Conservation (phyloP, 768 basidiomycete species). For the Rhizopogon roseolus region DNA sequence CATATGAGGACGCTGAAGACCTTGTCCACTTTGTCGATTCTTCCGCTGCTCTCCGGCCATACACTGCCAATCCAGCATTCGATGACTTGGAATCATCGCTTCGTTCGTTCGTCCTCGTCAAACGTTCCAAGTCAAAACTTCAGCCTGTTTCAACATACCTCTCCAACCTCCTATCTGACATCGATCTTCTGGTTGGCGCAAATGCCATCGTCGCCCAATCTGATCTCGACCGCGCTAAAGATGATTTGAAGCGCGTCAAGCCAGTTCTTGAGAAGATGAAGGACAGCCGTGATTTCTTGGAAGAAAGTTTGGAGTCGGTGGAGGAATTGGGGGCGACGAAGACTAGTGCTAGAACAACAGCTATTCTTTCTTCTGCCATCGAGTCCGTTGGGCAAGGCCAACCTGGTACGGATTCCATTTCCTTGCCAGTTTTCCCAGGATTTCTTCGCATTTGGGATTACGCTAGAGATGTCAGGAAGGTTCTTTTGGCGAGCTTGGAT, state of each 20-base stretch:
- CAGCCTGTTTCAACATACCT: constrained; percentile 92
- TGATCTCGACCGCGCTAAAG: constrained; percentile 69
- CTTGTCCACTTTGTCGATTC: constrained; percentile 99
- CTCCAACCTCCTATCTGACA: constrained; percentile 81
- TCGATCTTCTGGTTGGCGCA: constrained; percentile 80
- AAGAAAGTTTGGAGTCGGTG: constrained; percentile 69
- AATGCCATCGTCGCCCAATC: constrained; percentile 83
- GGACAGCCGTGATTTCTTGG: constrained; percentile 63
- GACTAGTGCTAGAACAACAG: constrained; percentile 50
- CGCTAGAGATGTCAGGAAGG: constrained; percentile 69
- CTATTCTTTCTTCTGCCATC: constrained; percentile 60
- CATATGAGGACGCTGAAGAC: constrained; percentile 86
- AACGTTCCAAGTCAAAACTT: constrained; percentile 94
- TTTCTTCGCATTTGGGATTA: constrained; percentile 83
- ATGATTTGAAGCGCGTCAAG: constrained; percentile 60
- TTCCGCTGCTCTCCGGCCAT: constrained; percentile 63
- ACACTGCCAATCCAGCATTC: constrained; percentile 65
- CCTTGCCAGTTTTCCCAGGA: constrained; percentile 81
- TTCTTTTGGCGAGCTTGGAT: constrained; percentile 79
- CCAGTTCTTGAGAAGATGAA: constrained; percentile 91
- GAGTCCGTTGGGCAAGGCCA: constrained; percentile 75
- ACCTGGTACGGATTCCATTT: constrained; percentile 52
- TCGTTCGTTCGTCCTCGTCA: constrained; percentile 92
- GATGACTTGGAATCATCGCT: constrained; percentile 85
- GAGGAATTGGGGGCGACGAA: constrained; percentile 71